phyloP scores from a whole-genome alignment of 106 monocot genomes.

The Alisma plantagoaquatica region DNA sequence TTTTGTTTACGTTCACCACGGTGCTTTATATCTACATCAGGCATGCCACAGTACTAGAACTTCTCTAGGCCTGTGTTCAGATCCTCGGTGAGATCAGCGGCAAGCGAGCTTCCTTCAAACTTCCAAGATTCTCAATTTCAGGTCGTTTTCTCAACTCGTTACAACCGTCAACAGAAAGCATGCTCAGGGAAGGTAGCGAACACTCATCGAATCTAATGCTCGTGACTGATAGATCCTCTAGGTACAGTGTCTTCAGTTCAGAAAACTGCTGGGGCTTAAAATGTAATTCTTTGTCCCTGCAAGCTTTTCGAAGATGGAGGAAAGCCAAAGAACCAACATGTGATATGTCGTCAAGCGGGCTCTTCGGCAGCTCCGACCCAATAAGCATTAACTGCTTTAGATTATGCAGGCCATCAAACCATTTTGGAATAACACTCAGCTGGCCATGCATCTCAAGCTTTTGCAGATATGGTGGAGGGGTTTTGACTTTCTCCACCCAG shows the following conservation, averaged over 20 bases:
- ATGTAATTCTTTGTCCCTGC: not conserved
- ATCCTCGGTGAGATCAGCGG: too few species aligned
- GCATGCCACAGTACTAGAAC: too few species aligned
- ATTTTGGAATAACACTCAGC: not conserved
- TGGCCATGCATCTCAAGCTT: not conserved
- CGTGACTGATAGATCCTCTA: not conserved
- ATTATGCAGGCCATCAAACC: not conserved
- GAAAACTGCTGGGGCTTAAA: not conserved
- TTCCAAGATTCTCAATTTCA: not conserved
- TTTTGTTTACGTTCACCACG: too few species aligned
- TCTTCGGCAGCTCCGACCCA: not conserved
- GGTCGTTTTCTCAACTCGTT: not conserved
- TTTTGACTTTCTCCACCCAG: not conserved
- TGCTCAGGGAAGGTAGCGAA: not conserved
- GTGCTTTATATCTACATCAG: too few species aligned
- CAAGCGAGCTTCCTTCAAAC: not conserved
- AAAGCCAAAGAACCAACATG: not conserved
- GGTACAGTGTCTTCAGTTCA: not conserved
- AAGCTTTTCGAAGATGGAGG: not conserved
- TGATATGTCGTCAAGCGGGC: not conserved
- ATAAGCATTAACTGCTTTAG: not conserved
- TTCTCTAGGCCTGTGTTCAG: too few species aligned
- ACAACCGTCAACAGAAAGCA: not conserved
- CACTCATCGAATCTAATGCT: not conserved
- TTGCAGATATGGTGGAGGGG: not conserved